phyloP scores from a whole-genome alignment of 768 basidiomycete genomes.

The Phaffia australis region DNA sequence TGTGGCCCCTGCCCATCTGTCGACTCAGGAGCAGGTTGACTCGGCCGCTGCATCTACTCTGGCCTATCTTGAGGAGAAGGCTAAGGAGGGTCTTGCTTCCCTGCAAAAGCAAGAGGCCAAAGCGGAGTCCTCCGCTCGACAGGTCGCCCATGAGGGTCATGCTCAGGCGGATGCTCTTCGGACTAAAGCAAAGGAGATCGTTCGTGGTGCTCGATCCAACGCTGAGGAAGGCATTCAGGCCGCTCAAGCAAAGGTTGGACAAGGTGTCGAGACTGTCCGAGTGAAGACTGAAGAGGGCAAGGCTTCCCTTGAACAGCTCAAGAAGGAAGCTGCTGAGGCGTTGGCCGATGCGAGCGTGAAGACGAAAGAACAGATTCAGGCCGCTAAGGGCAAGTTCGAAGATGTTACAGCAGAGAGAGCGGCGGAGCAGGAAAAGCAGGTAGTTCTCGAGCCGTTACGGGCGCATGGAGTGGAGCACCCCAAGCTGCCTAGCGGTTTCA shows the following conservation, averaged over 20 bases:
- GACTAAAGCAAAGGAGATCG: background rate
- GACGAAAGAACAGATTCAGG: background rate
- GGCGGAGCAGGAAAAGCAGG: background rate
- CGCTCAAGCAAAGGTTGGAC: background rate
- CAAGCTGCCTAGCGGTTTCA: slow-evolving; percentile 4
- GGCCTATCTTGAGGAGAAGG: slow-evolving; percentile 12
- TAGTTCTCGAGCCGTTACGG: slow-evolving; percentile 7
- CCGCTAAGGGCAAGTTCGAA: background rate
- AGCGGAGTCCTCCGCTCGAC: no score
- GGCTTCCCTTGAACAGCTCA: background rate
- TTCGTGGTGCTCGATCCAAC: background rate
- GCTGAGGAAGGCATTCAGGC: slow-evolving; percentile 1
- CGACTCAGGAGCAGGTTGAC: slow-evolving; percentile 13
- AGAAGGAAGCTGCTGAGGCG: background rate
- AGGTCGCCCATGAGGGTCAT: no score
- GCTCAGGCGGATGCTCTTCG: slow-evolving; percentile 1
- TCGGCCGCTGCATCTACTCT: slow-evolving; percentile 2
- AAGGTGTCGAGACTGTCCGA: background rate
- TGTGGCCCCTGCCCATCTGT: background rate
- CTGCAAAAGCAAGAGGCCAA: no score
- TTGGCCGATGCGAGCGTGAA: background rate
- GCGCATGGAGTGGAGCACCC: slow-evolving; percentile 2
- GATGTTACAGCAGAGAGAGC: background rate
- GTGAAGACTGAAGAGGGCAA: background rate
- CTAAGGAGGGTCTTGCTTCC: background rate